These are phyloP conservation scores for Pittosporum tobira DNA, from an alignment of 129 eudicot genomes.

Conservation along the genomic window DNA sequence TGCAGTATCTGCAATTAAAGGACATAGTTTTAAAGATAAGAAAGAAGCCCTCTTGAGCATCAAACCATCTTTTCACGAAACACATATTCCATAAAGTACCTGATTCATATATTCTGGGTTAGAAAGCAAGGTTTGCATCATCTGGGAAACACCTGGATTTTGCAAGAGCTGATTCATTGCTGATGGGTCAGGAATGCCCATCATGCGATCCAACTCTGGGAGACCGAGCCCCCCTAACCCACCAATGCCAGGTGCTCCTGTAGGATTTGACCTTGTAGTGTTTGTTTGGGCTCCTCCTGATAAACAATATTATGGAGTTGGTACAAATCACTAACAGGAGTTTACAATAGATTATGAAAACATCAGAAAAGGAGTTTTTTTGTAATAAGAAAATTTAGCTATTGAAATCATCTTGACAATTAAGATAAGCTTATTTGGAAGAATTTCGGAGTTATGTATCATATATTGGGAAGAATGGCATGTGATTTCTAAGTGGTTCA, in stretches of 20 bases:
- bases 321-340: neutral
- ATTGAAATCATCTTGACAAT: neutral
- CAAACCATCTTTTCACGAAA: neutral
- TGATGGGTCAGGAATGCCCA: conserved; percentile 57
- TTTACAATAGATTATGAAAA: neutral
- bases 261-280: conserved; percentile 35
- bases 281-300: conserved; percentile 55
- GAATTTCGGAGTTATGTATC: too few species aligned
- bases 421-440: neutral
- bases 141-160: conserved; percentile 88
- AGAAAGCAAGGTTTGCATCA: conserved; percentile 86
- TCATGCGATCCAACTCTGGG: conserved; percentile 55
- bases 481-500: neutral
- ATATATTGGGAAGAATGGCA: neutral
- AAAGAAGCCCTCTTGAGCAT: conserved; percentile 5
- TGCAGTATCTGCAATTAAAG: conserved; percentile 40
- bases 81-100: conserved; percentile 27
- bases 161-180: conserved; percentile 54
- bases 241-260: conserved; percentile 38
- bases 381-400: neutral
- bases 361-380: neutral
- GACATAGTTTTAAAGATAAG: neutral
- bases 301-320: conserved; percentile 5
- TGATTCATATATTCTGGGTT: conserved; percentile 91
- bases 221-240: conserved; percentile 74